Evolutionary conservation across 495 filamentous ascomycete genomes (phyloP).

Genomic region (Penicillium lividum): DNA sequence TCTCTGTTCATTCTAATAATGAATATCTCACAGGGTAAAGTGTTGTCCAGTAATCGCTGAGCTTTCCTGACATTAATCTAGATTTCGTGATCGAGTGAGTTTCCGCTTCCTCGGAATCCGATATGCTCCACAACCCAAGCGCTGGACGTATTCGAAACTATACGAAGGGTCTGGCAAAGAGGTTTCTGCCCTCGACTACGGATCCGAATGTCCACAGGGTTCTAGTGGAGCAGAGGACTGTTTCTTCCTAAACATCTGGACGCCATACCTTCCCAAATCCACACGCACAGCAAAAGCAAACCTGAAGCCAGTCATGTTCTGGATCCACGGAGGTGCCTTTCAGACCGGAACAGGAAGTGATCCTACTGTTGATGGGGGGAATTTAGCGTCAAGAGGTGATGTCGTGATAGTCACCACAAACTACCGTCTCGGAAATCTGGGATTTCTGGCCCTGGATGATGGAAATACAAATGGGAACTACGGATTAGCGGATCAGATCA

Average conservation of each 20-base stretch:
- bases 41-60: not conserved
- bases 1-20: conserved; percentile 22
- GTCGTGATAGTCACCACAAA: conserved; percentile 50
- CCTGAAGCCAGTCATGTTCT: conserved; percentile 47
- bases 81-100: conserved; percentile 27
- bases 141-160: conserved; percentile 25
- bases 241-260: conserved; percentile 49
- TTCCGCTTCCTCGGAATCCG: conserved; percentile 29
- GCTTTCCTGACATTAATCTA: conserved; percentile 3
- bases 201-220: conserved; percentile 20
- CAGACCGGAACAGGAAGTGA: conserved; percentile 40
- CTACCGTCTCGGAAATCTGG: conserved; percentile 42
- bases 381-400: conserved; percentile 44
- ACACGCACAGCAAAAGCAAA: conserved; percentile 12
- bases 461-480: conserved; percentile 35
- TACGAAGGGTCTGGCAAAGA: conserved; percentile 17
- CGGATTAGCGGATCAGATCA: conserved; percentile 40
- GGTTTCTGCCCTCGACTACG: conserved; percentile 24
- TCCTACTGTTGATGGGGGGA: conserved; percentile 41
- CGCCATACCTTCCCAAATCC: conserved; percentile 43
- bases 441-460: conserved; percentile 31
- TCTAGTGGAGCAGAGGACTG: conserved; percentile 33
- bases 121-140: conserved; percentile 21
- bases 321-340: conserved; percentile 52
- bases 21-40: conserved; percentile 24